A percentile compares a stretch with the other conserved stretches of the same genome.
These are phyloP conservation scores for Euphorbia pulcherrima DNA, from an alignment of 345 rosid genomes.

Conservation along the genomic window DNA sequence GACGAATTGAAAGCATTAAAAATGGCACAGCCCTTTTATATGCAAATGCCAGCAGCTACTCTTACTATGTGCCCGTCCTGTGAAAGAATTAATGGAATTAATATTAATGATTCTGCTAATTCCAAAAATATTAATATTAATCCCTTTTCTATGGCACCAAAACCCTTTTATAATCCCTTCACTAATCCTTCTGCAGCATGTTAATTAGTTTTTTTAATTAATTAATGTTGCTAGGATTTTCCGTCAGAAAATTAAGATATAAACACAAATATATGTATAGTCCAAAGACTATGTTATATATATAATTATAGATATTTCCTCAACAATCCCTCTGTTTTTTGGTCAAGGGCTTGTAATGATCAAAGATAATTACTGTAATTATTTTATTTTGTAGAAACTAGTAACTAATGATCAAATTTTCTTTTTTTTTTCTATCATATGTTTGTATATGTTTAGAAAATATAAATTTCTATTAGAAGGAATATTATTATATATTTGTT, in stretches of 20 bases:
- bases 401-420: conserved; percentile 30
- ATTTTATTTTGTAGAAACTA: conserved; percentile 47
- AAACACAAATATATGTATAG: background rate
- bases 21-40: conserved; percentile 30
- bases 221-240: background rate
- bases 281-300: conserved; percentile 16
- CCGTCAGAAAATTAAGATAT: too few species aligned
- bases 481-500: conserved; percentile 29
- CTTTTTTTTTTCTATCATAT: conserved; percentile 13
- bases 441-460: conserved; percentile 37
- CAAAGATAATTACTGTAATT: conserved; percentile 43
- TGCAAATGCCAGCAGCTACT: conserved; percentile 30
- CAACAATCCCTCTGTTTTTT: conserved; percentile 56
- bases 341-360: conserved; percentile 54
- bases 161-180: conserved; percentile 59
- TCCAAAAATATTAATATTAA: conserved; percentile 30
- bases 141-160: conserved; percentile 51
- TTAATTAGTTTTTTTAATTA: too few species aligned
- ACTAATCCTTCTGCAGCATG: conserved; percentile 41
- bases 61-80: conserved; percentile 32
- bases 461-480: conserved; percentile 14
- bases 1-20: conserved; percentile 27
- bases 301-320: conserved; percentile 24
- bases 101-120: conserved; percentile 25
- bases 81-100: conserved; percentile 65